These are phyloP conservation scores for Barnettozyma populi DNA, from an alignment of 805 yeast species.

Conservation along the genomic window DNA sequence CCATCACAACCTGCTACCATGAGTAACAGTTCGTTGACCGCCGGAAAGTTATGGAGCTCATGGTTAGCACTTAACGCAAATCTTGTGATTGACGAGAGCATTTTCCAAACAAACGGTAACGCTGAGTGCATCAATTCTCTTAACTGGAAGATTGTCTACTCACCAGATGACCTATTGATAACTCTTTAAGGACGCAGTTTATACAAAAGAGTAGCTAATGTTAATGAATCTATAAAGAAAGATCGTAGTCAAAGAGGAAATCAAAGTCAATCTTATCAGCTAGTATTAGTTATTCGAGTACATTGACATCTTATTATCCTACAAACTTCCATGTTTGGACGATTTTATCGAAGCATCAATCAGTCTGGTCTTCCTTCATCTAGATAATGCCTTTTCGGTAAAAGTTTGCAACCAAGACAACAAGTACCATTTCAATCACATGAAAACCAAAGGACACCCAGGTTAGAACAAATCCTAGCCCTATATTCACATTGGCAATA, in stretches of 20 bases:
- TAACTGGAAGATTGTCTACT: conserved; percentile 61
- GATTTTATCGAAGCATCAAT: too few relatives aligned
- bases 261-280: too few relatives aligned
- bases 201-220: not conserved
- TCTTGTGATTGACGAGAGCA: conserved; percentile 52
- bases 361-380: not conserved
- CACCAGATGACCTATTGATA: conserved; percentile 47
- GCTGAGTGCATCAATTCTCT: conserved; percentile 51
- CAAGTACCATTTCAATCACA: not conserved
- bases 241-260: not conserved
- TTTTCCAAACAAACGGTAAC: conserved; percentile 30
- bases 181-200: conserved; percentile 7
- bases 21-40: conserved; percentile 4
- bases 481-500: conserved; percentile 21
- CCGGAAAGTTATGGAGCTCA: conserved; percentile 55
- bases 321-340: too few relatives aligned
- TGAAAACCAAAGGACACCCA: conserved; percentile 18
- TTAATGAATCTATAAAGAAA: not conserved
- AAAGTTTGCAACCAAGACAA: conserved; percentile 19
- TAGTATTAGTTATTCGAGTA: too few relatives aligned
- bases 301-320: too few relatives aligned
- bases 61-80: conserved; percentile 64
- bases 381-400: conserved; percentile 13
- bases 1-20: conserved; percentile 4
- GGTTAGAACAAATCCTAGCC: conserved; percentile 17